These are phyloP conservation scores for Mrakia blollopis DNA, from an alignment of 768 basidiomycete genomes.

Conservation along the genomic window DNA sequence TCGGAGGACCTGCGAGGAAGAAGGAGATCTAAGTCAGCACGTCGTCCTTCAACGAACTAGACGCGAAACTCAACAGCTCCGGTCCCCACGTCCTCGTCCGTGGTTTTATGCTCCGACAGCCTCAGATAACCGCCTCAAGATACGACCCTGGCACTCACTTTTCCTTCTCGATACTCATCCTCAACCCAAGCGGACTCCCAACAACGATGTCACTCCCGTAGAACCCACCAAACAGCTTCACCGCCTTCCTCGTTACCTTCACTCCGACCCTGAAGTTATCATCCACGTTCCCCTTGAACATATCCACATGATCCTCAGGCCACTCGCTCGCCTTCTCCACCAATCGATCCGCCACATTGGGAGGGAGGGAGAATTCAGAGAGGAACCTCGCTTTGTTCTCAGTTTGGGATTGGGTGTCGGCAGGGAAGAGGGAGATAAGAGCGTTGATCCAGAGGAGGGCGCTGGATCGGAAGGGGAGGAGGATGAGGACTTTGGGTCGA, in stretches of 20 bases:
- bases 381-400: constrained; percentile 82
- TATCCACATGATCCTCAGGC: constrained; percentile 78
- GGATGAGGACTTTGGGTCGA: constrained; percentile 84
- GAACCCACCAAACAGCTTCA: constrained; percentile 86
- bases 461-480: constrained; percentile 87
- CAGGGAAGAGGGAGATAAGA: constrained; percentile 58
- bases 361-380: constrained; percentile 74
- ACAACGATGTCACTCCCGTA: constrained; percentile 86
- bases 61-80: too few species aligned
- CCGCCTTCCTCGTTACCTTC: constrained; percentile 84
- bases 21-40: neutral
- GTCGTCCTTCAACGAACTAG: neutral
- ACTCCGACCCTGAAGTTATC: constrained; percentile 89
- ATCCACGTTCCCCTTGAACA: constrained; percentile 93
- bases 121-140: too few species aligned
- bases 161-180: constrained; percentile 90
- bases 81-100: too few species aligned
- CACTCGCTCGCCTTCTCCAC: constrained; percentile 37
- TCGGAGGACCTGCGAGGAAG: constrained; percentile 62
- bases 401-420: constrained; percentile 69
- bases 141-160: constrained; percentile 69
- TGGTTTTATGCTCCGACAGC: too few species aligned
- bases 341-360: constrained; percentile 74
- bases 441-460: constrained; percentile 78
- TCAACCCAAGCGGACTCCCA: constrained; percentile 85